Conservation (phyloP, 441 rosid genomes). For the Pelargonium citronellum region DNA sequence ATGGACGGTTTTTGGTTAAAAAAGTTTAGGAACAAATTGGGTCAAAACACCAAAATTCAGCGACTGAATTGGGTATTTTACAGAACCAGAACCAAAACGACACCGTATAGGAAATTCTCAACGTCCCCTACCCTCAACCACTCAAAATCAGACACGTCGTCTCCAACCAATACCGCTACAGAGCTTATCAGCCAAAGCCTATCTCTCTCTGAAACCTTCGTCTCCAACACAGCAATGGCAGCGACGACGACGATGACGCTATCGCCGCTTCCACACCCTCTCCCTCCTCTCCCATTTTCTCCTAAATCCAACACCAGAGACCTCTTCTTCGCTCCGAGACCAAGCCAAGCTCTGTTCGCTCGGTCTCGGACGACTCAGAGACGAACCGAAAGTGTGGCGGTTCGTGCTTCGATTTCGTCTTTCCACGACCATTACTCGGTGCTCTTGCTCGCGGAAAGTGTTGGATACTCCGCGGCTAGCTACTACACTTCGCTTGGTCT, state of each 20-base stretch:
- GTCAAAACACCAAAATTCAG: too few species aligned
- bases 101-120: background rate
- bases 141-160: background rate
- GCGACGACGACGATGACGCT: background rate
- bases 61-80: too few species aligned
- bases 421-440: conserved; percentile 33
- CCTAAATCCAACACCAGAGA: background rate
- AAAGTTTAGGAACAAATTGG: too few species aligned
- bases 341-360: conserved; percentile 14
- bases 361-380: conserved; percentile 15
- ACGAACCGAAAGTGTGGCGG: conserved; percentile 14
- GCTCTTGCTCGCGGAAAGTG: conserved; percentile 45
- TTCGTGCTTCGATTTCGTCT: conserved; percentile 18
- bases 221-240: background rate
- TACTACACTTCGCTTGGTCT: conserved; percentile 88
- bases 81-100: background rate
- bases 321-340: conserved; percentile 3
- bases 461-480: conserved; percentile 76
- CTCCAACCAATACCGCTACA: background rate
- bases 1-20: too few species aligned
- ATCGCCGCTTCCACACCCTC: background rate
- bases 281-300: too few species aligned
- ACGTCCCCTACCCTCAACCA: background rate
- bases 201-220: background rate
- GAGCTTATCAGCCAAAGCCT: background rate